Evolutionary conservation across 2,329 filamentous ascomycete genomes (phyloP), one percentile per base, ranked within the genome.

Genomic region (Trichoderma breve): DNA sequence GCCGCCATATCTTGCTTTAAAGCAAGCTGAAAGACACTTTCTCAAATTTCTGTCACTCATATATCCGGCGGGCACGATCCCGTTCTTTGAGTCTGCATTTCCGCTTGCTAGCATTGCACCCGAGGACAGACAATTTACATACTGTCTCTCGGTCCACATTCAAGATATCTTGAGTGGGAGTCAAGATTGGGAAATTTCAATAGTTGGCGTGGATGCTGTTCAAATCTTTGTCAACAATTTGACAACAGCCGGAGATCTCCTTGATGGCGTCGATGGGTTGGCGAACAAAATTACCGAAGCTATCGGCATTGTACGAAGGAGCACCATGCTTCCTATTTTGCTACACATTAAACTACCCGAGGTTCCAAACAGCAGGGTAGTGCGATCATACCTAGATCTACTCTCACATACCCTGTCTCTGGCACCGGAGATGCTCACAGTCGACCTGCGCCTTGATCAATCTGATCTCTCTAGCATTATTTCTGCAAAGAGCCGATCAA

Each of bases 61-160:
- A 5, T 70, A 70, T 21, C 66, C 66, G 28, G 6, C 21, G 6
- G 66, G 66, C 2, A 70, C 66, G 3, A 70, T 70, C 12, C 57
- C 66, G 3, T 70, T 70, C 21, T 62, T 70, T n/a, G 66, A 70
- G 39, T 70, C 66, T n/a, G 66, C 66, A 28, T 70, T 70, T 36
- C 66, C 66, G 7, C 66, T 70, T 26, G 66, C 66, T 4, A 70
- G 66, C 39, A 70, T 70, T 53, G 66, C 66, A 26, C 66, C 66
- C 3, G 66, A 70, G 11, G 39, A 70, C 15, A 61, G 66, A 11
- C 39, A 51, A n/a, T 69, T 69, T 8, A 69, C 66, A 14, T 69
- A 69, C 21, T 61, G 66, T 32, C 66, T 69, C 8, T 69, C 66
- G 9, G 36, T 69, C 3, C 53, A 61, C 14, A 69, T 61, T 4